Evolutionary conservation across 805 yeast genomes (phyloP).

Genomic region (Candida parachauliodes): DNA sequence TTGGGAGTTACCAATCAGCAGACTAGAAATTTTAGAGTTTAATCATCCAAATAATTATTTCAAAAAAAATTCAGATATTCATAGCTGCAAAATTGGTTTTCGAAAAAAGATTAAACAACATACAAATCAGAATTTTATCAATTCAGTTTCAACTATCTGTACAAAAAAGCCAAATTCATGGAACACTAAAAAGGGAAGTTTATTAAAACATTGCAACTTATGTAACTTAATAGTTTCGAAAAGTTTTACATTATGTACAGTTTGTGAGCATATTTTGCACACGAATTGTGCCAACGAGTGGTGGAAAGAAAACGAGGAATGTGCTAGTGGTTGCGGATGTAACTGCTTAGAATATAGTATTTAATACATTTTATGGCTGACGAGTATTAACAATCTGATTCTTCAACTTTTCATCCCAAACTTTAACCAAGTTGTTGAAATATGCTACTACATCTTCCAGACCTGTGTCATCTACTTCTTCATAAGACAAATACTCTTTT

Average conservation of each 20-base stretch:
- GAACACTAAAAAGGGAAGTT: constrained; percentile 23
- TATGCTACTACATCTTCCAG: constrained; percentile 63
- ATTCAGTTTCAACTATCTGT: constrained; percentile 22
- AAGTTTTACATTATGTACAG: constrained; percentile 61
- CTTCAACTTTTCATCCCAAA: constrained; percentile 74
- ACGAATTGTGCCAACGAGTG: constrained; percentile 74
- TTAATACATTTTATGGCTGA: constrained; percentile 14
- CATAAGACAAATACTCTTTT: constrained; percentile 52
- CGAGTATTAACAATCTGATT: constrained; percentile 65
- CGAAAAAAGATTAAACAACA: constrained; percentile 18
- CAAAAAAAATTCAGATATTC: constrained; percentile 17
- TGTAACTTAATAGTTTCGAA: constrained; percentile 63
- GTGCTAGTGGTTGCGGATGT: constrained; percentile 89
- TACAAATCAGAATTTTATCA: constrained; percentile 19
- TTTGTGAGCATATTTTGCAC: constrained; percentile 79
- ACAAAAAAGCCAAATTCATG: constrained; percentile 23
- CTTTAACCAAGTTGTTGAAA: constrained; percentile 49
- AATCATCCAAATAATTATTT: constrained; percentile 38
- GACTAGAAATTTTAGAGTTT: constrained; percentile 75
- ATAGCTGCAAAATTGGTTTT: constrained; percentile 32
- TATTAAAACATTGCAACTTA: constrained; percentile 51
- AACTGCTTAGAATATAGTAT: constrained; percentile 42
- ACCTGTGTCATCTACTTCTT: constrained; percentile 61
- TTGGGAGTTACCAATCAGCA: constrained; percentile 82
- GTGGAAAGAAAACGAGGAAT: constrained; percentile 57